Conservation (phyloP, 805 yeast genomes). For the Cyberlindnera meyerae region DNA sequence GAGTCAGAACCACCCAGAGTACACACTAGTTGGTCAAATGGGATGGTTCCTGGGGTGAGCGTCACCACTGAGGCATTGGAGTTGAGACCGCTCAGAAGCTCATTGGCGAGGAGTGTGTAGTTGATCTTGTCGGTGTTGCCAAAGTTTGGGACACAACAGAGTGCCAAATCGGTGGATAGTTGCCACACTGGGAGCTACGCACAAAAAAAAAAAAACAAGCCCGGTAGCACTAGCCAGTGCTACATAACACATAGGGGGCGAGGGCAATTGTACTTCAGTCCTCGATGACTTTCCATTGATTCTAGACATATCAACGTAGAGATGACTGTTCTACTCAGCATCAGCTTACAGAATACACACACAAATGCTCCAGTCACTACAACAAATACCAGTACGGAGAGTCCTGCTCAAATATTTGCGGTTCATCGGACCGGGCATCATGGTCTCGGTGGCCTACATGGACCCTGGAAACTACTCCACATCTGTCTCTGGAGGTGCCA, state of each 20-base stretch:
- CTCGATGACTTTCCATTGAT: too few species aligned
- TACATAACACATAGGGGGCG: too few species aligned
- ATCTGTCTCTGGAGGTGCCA: slow-evolving; percentile 76
- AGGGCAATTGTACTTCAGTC: too few species aligned
- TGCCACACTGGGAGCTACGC: too few species aligned
- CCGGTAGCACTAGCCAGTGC: too few species aligned
- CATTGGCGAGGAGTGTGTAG: slow-evolving; percentile 26
- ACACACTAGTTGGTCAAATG: slow-evolving; percentile 23
- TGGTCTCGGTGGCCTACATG: slow-evolving; percentile 77
- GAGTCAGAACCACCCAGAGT: slow-evolving; percentile 5
- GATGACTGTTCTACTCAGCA: background rate
- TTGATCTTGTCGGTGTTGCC: slow-evolving; percentile 30
- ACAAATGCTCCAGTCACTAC: background rate
- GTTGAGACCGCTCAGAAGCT: slow-evolving; percentile 15
- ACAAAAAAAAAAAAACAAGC: too few species aligned
- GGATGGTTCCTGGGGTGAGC: slow-evolving; percentile 32
- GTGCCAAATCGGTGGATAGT: slow-evolving; percentile 7
- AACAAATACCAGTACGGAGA: background rate
- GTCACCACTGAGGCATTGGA: slow-evolving; percentile 12
- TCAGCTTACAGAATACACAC: background rate
- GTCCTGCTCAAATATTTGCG: slow-evolving; percentile 40
- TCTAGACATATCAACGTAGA: too few species aligned
- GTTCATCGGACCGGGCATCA: slow-evolving; percentile 75
- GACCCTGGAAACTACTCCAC: slow-evolving; percentile 87
- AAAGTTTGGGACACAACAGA: slow-evolving; percentile 17